Percentiles rank a stretch among this genome's conserved stretches.
phyloP scores from a whole-genome alignment of 352 stramenopile species.

The Pythium sp. region DNA sequence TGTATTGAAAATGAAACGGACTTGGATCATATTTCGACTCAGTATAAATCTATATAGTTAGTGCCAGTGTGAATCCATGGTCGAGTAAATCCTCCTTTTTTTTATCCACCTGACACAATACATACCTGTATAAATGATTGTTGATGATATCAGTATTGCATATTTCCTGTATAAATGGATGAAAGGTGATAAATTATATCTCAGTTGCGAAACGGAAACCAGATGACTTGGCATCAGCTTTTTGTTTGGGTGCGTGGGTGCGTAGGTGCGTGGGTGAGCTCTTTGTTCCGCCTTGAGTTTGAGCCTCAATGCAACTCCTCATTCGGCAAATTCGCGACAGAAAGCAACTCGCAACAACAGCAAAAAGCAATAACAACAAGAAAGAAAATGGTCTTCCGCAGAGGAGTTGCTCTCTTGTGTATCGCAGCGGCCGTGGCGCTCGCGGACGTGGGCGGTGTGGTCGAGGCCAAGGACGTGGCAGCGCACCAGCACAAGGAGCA shows the following conservation, averaged over 20 bases:
- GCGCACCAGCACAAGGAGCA: slow-evolving; percentile 22
- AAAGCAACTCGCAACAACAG: slow-evolving; percentile 5
- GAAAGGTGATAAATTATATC: neutral
- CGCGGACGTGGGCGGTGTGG: slow-evolving; percentile 20
- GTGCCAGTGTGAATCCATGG: slow-evolving; percentile 12
- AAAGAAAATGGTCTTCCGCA: slow-evolving; percentile 34
- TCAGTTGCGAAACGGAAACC: neutral
- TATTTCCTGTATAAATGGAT: neutral
- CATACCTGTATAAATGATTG: neutral
- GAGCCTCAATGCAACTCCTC: neutral
- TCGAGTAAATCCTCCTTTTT: neutral
- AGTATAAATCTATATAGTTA: neutral
- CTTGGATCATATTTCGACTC: neutral
- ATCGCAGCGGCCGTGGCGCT: slow-evolving; percentile 29
- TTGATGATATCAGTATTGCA: neutral
- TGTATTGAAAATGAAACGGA: neutral
- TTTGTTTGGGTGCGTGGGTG: slow-evolving; percentile 8
- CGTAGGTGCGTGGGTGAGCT: slow-evolving; percentile 9
- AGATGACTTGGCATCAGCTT: neutral
- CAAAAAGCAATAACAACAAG: neutral
- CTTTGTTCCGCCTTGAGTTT: neutral
- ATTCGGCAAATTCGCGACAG: slow-evolving; percentile 10
- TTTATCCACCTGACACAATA: neutral
- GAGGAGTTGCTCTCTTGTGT: slow-evolving; percentile 34
- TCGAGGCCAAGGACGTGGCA: slow-evolving; percentile 14